Conservation (phyloP, 192 early-diverging fungal species). For the Backusella morwellensis region DNA sequence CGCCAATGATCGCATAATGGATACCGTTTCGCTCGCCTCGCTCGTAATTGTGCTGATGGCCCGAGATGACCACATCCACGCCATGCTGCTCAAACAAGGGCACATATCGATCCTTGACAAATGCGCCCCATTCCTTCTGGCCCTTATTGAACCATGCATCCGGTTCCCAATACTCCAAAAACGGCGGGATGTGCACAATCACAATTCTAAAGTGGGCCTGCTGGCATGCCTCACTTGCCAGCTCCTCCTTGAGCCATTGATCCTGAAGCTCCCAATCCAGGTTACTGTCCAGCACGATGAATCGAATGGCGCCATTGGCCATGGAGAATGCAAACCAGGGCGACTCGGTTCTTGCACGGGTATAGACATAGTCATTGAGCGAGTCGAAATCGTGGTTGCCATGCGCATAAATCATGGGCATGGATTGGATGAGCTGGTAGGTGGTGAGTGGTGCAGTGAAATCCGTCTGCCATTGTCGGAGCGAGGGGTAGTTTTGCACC, state of each 20-base stretch:
- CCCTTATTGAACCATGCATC: slow-evolving; percentile 62
- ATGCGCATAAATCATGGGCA: slow-evolving; percentile 67
- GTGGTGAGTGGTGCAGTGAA: slow-evolving; percentile 62
- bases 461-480: slow-evolving; percentile 72
- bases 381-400: slow-evolving; percentile 77
- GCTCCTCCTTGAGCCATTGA: slow-evolving; percentile 57
- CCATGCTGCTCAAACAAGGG: slow-evolving; percentile 59
- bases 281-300: slow-evolving; percentile 70
- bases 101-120: slow-evolving; percentile 63
- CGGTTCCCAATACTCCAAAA: slow-evolving; percentile 75
- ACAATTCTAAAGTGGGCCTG: slow-evolving; percentile 61
- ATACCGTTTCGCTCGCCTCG: slow-evolving; percentile 52
- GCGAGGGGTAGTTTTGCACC: slow-evolving; percentile 53
- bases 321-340: slow-evolving; percentile 57
- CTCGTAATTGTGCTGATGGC: slow-evolving; percentile 81
- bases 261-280: slow-evolving; percentile 59
- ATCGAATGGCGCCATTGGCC: slow-evolving; percentile 49
- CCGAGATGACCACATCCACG: slow-evolving; percentile 76
- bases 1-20: slow-evolving; percentile 71
- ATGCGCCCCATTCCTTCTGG: slow-evolving; percentile 70
- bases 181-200: slow-evolving; percentile 73
- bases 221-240: slow-evolving; percentile 50
- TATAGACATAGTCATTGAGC: slow-evolving; percentile 44
- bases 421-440: slow-evolving; percentile 49
- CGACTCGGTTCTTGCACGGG: slow-evolving; percentile 42